Evolutionary conservation across 1,284 basidiomycete genomes (phyloP).

Genomic region (Pseudozyma pruni): DNA sequence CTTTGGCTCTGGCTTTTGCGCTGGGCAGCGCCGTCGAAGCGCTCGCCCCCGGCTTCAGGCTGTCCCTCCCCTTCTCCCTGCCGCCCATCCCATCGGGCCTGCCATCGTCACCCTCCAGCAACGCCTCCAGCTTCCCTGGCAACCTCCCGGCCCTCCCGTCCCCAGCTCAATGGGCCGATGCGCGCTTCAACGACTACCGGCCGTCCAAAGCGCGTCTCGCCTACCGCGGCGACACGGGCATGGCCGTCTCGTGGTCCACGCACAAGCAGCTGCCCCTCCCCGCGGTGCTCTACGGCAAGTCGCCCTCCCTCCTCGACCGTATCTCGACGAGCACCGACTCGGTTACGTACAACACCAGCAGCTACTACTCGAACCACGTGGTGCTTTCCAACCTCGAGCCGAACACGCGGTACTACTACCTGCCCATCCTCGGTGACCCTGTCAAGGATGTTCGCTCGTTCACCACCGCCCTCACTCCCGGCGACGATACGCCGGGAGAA

Average conservation of each 20-base stretch:
- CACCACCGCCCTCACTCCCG: slow-evolving; percentile 13
- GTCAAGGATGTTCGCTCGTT: slow-evolving; percentile 9
- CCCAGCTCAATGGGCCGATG: slow-evolving; percentile 3
- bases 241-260: slow-evolving; percentile 35
- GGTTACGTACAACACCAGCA: slow-evolving; percentile 32
- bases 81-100: not conserved
- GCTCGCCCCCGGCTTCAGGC: not conserved
- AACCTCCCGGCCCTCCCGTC: not conserved
- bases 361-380: slow-evolving; percentile 37
- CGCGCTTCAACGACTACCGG: slow-evolving; percentile 5
- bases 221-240: slow-evolving; percentile 11
- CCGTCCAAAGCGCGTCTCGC: slow-evolving; percentile 7
- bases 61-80: not conserved
- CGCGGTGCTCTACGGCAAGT: slow-evolving; percentile 24
- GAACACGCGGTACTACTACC: slow-evolving; percentile 37
- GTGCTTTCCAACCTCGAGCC: slow-evolving; percentile 23
- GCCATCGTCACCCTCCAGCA: not conserved
- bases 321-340: slow-evolving; percentile 20
- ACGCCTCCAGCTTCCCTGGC: not conserved
- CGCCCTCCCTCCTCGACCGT: not conserved
- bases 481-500: slow-evolving; percentile 16
- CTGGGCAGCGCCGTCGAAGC: not conserved
- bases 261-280: slow-evolving; percentile 20
- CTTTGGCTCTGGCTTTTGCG: not conserved
- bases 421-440: slow-evolving; percentile 8